Evolutionary conservation across 2,329 filamentous ascomycete species (phyloP), one percentile per base, ranked within the genome.

Genomic region (Neopestalotiopsis sp.): DNA sequence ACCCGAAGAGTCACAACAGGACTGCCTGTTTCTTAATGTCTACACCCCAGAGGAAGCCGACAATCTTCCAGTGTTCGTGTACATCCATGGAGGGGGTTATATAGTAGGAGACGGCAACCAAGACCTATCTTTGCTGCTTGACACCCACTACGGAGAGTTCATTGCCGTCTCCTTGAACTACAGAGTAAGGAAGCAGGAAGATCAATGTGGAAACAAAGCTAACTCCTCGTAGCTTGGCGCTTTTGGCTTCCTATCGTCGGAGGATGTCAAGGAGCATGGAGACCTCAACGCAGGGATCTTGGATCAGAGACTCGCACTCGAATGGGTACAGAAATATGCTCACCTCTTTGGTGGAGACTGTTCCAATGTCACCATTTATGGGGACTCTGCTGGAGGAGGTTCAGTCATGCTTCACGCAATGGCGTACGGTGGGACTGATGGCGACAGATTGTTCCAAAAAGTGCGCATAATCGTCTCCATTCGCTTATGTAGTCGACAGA

Each of bases 311-410:
- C 85, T 84, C 42, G 85, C 84, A 0, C 76, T 89, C 3, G 72
- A 83, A 74, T 89, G 87, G 86, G 83, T 89, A 1, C 81, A 86
- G 68, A 77, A 81, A 24, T 76, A 89, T 70, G 86, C 89, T 65
- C 74, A 79, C 42, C 74, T 78, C 9, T 89, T 89, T 69, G 87
- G 87, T 1, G 87, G 87, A 4, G 82, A 89, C 68, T 81, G 83
- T 0, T 69, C 69, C 1, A 83, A 84, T n/a, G 85, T 90, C 1
- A 88, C 85, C 0, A 83, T 89, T 32, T 82, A 81, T 73, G 87
- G 88, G 0, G 83, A 86, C 71, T 86, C 83, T 0, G 86, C 88
- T 0, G 87, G 88, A 2, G 88, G 80, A 0, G 86, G 86, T 0
- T 80, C 79, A 3, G 84, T 85, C 2, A 82, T 81, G 73, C 67